Evolutionary conservation across 2,329 filamentous ascomycete species (phyloP), one percentile per base, ranked within the genome.

Genomic region (Sphaerulina vaccinii): DNA sequence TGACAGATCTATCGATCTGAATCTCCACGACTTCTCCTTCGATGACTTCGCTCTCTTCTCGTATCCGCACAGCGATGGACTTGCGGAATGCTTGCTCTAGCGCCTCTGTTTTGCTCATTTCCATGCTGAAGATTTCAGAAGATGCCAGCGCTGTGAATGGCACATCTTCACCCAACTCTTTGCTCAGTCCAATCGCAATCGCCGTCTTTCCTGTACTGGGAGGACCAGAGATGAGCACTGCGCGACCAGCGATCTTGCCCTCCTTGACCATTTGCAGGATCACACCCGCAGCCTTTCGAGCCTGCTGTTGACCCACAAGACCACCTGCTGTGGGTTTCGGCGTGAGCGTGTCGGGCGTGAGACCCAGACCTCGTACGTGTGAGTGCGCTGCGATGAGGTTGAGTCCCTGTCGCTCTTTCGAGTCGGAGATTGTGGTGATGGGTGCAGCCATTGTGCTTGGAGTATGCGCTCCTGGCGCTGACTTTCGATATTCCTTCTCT

Each of bases 61-160:
- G 96, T 76, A 99, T 99, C 58, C 93, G 84, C 54, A 99, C 93
- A 48, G 92, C 93, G 65, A 99, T 99, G 35, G 90, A 96, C 72
- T 96, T 97, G 66, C 93, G 86, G 77, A 99, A 97, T n/a, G 93
- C 92, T 73, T 99, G 93, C 49, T 92, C 96, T 29, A 99, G 83
- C 44, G 93, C 92, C 73, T 99, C 93, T 32, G 93, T 99, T 78
- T 99, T 99, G 65, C 90, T 96, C 92, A 99, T 97, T 73, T 99
- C 93, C 67, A 97, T 82, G 21, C 91, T 96, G 76, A 96, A 99
- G 66, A 99, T 96, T 72, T 99, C 93, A 53, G 91, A 96, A 11
- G 91, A 90, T 37, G 93, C 90, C 58, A 97, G 85, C 74, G 90
- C 91, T 18, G 93, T 99, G 71, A 99, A 99, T 3, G 93, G 93